Conservation (phyloP, 106 monocot species). For the Gastrodia elata region DNA sequence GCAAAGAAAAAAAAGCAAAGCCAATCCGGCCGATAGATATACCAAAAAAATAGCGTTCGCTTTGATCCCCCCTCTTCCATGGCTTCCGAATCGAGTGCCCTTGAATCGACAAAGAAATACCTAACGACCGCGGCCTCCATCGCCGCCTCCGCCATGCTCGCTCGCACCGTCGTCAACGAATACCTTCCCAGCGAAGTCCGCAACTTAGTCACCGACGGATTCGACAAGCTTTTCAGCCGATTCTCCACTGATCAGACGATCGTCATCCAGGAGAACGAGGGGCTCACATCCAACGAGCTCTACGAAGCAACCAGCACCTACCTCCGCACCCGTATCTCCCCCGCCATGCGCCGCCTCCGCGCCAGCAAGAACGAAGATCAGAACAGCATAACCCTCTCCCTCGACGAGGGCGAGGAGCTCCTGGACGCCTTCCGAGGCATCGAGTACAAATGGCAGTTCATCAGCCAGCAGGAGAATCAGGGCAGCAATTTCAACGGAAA, state of each 20-base stretch:
- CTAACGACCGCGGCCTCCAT: slow-evolving; percentile 23
- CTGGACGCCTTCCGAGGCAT: slow-evolving; percentile 27
- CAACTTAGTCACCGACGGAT: slow-evolving; percentile 5
- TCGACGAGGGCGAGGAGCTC: slow-evolving; percentile 25
- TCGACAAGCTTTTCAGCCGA: background rate
- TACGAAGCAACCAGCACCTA: slow-evolving; percentile 16
- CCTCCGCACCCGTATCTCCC: slow-evolving; percentile 13
- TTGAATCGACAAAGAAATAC: slow-evolving; percentile 11
- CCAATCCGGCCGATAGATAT: no score
- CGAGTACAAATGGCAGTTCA: slow-evolving; percentile 22
- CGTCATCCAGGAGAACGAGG: slow-evolving; percentile 23
- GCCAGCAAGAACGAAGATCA: slow-evolving; percentile 18
- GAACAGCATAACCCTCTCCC: slow-evolving; percentile 2
- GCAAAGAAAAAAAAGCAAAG: background rate
- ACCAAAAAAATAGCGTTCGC: background rate
- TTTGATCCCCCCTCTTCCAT: background rate
- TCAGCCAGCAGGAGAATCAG: background rate
- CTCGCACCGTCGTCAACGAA: slow-evolving; percentile 19
- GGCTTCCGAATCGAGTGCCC: slow-evolving; percentile 1
- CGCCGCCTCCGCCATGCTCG: slow-evolving; percentile 19
- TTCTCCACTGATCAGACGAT: slow-evolving; percentile 18
- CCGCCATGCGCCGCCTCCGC: slow-evolving; percentile 11
- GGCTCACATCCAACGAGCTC: slow-evolving; percentile 14
- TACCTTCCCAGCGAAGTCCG: slow-evolving; percentile 23
- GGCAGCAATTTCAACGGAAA: background rate